phyloP scores from a whole-genome alignment of 164 flowering plant species.

The Stephania yunnanensis region DNA sequence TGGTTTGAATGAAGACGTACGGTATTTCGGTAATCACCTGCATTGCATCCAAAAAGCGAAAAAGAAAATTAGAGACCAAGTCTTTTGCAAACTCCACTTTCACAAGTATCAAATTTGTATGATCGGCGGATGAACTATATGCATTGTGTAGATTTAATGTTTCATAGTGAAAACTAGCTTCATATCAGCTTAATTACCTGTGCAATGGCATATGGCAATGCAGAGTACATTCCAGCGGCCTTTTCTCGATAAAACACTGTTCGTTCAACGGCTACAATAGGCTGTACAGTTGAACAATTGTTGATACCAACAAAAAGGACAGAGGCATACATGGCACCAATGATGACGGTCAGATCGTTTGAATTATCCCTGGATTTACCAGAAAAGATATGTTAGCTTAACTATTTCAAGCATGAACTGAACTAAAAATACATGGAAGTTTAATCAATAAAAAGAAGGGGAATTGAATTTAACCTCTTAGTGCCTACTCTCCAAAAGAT shows the following conservation, averaged over 20 bases:
- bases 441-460: too few relatives aligned
- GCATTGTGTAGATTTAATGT: not conserved
- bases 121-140: not conserved
- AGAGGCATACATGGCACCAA: constrained; percentile 83
- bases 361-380: constrained; percentile 42
- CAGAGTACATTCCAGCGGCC: constrained; percentile 96
- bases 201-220: constrained; percentile 83
- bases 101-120: not conserved
- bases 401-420: not conserved
- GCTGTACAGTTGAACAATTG: constrained; percentile 80
- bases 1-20: constrained; percentile 30
- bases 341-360: constrained; percentile 45
- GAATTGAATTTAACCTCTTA: constrained; percentile 34
- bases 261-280: constrained; percentile 76
- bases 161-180: not conserved
- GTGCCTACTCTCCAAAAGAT: constrained; percentile 80
- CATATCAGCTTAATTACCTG: constrained; percentile 40
- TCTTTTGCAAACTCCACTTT: not conserved
- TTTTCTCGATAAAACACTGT: constrained; percentile 84
- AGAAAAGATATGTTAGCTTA: constrained; percentile 2
- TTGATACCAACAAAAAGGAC: constrained; percentile 70
- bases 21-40: constrained; percentile 41
- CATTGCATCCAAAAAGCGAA: not conserved
- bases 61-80: not conserved
- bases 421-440: not conserved